Evolutionary conservation across 208 protist genomes (phyloP).

Genomic region (Porcisia hertigi): DNA sequence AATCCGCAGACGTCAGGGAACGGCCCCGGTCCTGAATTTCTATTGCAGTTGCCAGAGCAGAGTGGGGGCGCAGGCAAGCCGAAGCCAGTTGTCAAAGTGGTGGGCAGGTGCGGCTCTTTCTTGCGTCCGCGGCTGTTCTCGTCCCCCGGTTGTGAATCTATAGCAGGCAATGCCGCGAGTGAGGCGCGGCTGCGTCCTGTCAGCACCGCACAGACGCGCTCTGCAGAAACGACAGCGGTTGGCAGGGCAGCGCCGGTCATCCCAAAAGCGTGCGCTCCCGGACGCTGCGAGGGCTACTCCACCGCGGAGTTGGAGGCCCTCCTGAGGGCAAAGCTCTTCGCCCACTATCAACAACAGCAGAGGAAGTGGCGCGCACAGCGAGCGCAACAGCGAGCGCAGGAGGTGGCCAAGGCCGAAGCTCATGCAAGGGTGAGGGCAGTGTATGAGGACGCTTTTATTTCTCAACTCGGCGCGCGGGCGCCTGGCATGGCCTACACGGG

Average conservation of each 20-base stretch:
- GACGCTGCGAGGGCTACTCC: slow-evolving; percentile 37
- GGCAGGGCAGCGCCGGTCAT: not conserved
- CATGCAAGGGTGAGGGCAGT: slow-evolving; percentile 49
- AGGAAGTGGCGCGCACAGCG: slow-evolving; percentile 34
- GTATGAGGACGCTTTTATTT: slow-evolving; percentile 39
- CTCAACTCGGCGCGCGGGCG: slow-evolving; percentile 4
- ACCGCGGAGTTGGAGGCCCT: slow-evolving; percentile 51
- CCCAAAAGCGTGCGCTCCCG: slow-evolving; percentile 7
- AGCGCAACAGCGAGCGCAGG: slow-evolving; percentile 30
- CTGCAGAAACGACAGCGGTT: not conserved
- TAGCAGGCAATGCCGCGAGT: not conserved
- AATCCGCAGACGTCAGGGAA: not conserved
- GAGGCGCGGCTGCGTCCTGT: slow-evolving; percentile 7
- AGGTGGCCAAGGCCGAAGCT: slow-evolving; percentile 25
- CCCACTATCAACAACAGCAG: slow-evolving; percentile 47
- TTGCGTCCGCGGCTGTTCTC: slow-evolving; percentile 3
- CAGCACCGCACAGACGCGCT: not conserved
- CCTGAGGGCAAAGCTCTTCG: slow-evolving; percentile 52
- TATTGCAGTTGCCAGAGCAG: not conserved
- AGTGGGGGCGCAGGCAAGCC: not conserved
- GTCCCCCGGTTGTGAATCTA: not conserved
- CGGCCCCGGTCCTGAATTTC: not conserved
- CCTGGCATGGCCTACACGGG: slow-evolving; percentile 4
- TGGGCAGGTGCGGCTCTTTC: not conserved
- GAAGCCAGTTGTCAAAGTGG: not conserved